These are phyloP conservation scores for Dendrothele bispora DNA, from an alignment of 768 basidiomycete genomes.

Conservation along the genomic window DNA sequence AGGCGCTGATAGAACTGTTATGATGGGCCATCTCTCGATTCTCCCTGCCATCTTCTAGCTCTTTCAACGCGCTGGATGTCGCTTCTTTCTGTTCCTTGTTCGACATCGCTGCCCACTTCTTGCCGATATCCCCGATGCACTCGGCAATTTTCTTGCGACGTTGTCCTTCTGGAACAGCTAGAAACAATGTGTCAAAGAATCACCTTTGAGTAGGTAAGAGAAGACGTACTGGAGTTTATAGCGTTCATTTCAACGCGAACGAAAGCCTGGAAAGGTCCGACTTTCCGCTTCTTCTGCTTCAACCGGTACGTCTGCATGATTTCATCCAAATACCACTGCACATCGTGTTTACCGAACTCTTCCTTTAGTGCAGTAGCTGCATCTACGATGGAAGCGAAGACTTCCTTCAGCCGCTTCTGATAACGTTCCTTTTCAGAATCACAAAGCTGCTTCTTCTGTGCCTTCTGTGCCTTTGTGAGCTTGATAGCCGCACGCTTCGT, in stretches of 20 bases:
- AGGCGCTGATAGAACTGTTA: background rate
- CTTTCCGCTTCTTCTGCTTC: background rate
- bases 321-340: background rate
- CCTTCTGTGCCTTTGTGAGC: background rate
- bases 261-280: background rate
- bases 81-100: background rate
- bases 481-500: background rate
- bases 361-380: background rate
- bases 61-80: background rate
- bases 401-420: background rate
- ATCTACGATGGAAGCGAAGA: background rate
- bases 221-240: background rate
- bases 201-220: background rate
- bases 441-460: background rate
- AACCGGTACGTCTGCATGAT: background rate
- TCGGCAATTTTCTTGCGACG: background rate
- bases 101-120: background rate
- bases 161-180: background rate
- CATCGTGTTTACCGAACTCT: background rate
- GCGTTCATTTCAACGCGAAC: background rate
- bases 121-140: background rate
- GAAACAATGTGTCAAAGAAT: background rate
- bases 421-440: background rate
- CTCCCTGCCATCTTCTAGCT: background rate
- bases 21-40: conserved; percentile 1